Base-by-base conservation (phyloP, 768 basidiomycete genomes). In the Psilocybe tampanensis region DNA sequence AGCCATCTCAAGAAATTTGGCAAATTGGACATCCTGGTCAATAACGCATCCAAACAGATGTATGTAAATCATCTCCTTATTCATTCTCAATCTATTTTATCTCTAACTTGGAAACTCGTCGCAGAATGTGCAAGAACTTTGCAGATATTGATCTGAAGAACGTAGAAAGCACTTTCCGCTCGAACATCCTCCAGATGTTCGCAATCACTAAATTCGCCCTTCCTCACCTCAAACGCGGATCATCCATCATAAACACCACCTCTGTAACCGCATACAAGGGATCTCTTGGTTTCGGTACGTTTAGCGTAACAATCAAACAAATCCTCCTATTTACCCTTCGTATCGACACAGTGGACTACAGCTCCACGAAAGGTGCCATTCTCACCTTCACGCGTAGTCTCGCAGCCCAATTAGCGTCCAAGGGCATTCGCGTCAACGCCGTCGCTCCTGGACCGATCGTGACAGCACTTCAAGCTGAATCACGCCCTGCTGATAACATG, bases 131-230 rank as follows among this genome's bases (percentile, higher is more conserved):
- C 58, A 69, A 77, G 56, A 64, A 78, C 42, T 72, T 84, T 39
- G 77, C 73, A 45, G 74, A 81, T 1, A 80, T 85, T 42, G 75
- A 83, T 60, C 68, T 86, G 33, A 70, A 76, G 47, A 76, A 81
- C 24, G 83, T 86, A 29, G 73, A 80, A 58, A 80, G 78, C 61
- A 84, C 81, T 3, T 85, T 84, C 74, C 66, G 77, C 44, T 72
- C 75, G 49, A 87, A 88, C 72, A 84, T 86, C 63, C 58, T 87
- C 43, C 76, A 77, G 60, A 84, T 82, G 83, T 81, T 87, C 56
- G 82, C 80, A 0, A 55, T 86, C 21, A 78, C 82, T 23, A 85
- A 83, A 66, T 78, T 71, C 60, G 79, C 84, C 13, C 65, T 85
- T 15, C 84, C 86, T 17, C 80, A 86, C 68, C 74, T 86, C 70